A percentile compares a stretch with the other conserved stretches of the same genome.
phyloP scores from a whole-genome alignment of 208 protist genomes.

The Trypanosoma cruzi region DNA sequence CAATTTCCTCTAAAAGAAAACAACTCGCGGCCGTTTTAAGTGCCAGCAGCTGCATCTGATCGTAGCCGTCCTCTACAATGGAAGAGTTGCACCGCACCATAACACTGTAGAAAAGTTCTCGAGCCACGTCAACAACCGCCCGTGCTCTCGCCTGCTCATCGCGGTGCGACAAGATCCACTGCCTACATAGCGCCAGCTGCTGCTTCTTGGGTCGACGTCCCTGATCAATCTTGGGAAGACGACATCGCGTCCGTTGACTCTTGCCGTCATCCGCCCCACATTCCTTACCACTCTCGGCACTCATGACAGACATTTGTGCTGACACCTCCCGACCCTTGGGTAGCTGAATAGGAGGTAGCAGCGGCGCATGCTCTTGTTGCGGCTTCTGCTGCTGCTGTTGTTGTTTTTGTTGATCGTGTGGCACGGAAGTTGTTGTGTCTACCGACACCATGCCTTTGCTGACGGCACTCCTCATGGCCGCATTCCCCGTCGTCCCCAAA shows the following conservation, averaged over 20 bases:
- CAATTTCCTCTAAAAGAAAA: conserved; percentile 55
- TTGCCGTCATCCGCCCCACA: not conserved
- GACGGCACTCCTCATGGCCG: not conserved
- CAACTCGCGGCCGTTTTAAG: conserved; percentile 50
- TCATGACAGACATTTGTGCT: not conserved
- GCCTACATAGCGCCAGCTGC: conserved; percentile 1
- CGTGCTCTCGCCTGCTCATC: conserved; percentile 10
- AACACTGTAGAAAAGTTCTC: conserved; percentile 23
- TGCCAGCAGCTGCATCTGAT: conserved; percentile 44
- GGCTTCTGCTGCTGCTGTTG: not conserved
- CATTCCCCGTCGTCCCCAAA: not conserved
- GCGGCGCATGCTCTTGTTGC: not conserved
- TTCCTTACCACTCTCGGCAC: not conserved
- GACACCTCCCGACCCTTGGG: not conserved
- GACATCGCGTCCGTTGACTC: not conserved
- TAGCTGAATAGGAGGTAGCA: not conserved
- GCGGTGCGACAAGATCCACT: conserved; percentile 18
- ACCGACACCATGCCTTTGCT: not conserved
- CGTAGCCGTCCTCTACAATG: conserved; percentile 5
- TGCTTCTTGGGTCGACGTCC: not conserved
- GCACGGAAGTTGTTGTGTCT: not conserved
- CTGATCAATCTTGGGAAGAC: not conserved
- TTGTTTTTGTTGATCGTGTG: not conserved
- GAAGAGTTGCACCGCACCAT: conserved; percentile 15
- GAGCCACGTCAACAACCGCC: conserved; percentile 16